Evolutionary conservation across 2,329 filamentous ascomycete genomes (phyloP), one percentile per base, ranked within the genome.

Genomic region (Onygenales sp.): DNA sequence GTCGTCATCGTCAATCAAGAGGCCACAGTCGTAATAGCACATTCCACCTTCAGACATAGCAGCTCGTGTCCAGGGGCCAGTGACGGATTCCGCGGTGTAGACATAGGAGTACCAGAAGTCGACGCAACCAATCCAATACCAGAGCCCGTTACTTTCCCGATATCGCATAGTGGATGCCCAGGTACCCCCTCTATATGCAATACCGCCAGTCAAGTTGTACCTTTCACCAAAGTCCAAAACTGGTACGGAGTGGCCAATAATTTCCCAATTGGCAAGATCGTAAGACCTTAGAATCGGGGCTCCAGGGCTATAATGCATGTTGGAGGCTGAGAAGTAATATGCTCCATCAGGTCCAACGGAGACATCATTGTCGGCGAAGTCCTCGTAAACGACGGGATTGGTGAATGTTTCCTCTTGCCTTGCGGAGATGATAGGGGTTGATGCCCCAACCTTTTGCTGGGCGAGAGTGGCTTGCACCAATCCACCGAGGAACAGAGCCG

Each of bases 41-140:
- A 5, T 51, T 11, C 33, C 39, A 17, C 14, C 33, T 8, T 36
- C 7, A n/a, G 31, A 34, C 36, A 39, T n/a, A 1, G 36, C 36
- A 2, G 34, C 49, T 13, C 27, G 9, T n/a, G 49, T 43, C 49
- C n/a, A 51, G 10, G 49, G 49, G n/a, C 49, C 36, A 13, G 49
- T 51, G 9, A 51, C 49, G 13, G 34, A 11, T 13, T 43, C 14
- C 2, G 43, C 27, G 42, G 47, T 51, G 32, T 52, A 55, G 59
- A 34, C 58, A 61, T 46, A 58, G 48, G 43, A 62, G 59, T 53
- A 40, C 57, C 5, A 56, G 49, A 36, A 51, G 21, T 36, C 36
- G 27, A 49, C 45, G 42, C 51, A 52, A 9, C 43, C 51, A 21
- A 52, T 49, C 51, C 51, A 52, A 39, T 52, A 48, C 51, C 52